phyloP scores from a whole-genome alignment of 495 filamentous ascomycete species.

The Bathelium albidoporum region DNA sequence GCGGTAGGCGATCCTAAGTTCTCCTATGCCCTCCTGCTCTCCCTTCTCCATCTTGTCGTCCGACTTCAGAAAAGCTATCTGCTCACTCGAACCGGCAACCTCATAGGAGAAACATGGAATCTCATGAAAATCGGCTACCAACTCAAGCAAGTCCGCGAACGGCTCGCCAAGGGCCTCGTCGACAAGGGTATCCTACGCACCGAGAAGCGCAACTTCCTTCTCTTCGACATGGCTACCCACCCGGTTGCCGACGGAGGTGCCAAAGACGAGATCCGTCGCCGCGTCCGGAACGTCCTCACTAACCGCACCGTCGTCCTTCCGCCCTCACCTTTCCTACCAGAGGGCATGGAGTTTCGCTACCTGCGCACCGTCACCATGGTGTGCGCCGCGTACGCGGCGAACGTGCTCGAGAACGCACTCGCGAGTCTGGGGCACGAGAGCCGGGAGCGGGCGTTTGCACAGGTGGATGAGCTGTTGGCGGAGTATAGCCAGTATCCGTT shows the following conservation, averaged over 20 bases:
- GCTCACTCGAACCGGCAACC: no score
- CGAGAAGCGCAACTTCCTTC: constrained; percentile 97
- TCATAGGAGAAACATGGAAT: constrained; percentile 93
- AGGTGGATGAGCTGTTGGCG: constrained; percentile 89
- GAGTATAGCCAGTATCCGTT: constrained; percentile 98
- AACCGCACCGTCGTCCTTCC: constrained; percentile 88
- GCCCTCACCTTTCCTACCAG: constrained; percentile 73
- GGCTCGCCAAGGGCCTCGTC: constrained; percentile 92
- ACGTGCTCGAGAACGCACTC: constrained; percentile 95
- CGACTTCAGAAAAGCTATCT: no score
- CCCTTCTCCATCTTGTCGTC: no score
- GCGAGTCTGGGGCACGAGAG: constrained; percentile 87
- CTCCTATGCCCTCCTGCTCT: neutral
- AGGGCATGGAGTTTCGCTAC: constrained; percentile 87
- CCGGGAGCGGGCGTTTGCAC: constrained; percentile 84
- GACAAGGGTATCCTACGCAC: constrained; percentile 98
- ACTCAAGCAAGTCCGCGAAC: constrained; percentile 96
- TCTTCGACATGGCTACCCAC: constrained; percentile 99
- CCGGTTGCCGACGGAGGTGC: constrained; percentile 95
- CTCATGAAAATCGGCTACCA: constrained; percentile 99
- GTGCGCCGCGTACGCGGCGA: constrained; percentile 94
- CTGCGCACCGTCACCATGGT: constrained; percentile 89
- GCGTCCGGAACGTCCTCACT: constrained; percentile 86
- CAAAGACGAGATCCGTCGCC: constrained; percentile 89
- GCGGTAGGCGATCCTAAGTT: constrained; percentile 57